Conservation (phyloP, 1,284 basidiomycete species). For the Pulchroboletus neoregius region DNA sequence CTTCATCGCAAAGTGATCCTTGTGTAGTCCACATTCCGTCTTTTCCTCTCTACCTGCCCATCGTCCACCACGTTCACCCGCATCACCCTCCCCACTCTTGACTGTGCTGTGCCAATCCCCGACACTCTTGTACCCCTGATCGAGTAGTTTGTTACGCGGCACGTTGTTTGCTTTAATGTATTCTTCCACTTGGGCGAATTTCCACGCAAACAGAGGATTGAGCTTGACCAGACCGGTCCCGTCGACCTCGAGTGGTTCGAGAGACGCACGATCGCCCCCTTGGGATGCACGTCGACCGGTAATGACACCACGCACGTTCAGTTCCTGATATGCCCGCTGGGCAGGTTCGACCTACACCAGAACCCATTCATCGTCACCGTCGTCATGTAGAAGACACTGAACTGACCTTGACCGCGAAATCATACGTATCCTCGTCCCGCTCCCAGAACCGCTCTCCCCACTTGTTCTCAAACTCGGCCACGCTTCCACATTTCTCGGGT, state of each 20-base stretch:
- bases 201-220: conserved; percentile 92
- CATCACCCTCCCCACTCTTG: conserved; percentile 67
- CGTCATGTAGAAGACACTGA: no score
- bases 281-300: conserved; percentile 93
- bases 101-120: conserved; percentile 97
- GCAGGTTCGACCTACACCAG: conserved; percentile 82
- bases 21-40: conserved; percentile 94
- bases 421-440: conserved; percentile 84
- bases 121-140: conserved; percentile 90
- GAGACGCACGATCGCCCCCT: conserved; percentile 79
- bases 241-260: conserved; percentile 90
- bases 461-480: conserved; percentile 75
- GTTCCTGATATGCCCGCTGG: conserved; percentile 78
- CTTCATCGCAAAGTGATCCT: conserved; percentile 78
- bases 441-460: conserved; percentile 89
- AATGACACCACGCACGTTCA: conserved; percentile 85
- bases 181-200: conserved; percentile 80
- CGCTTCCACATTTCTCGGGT: conserved; percentile 69
- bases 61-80: conserved; percentile 81
- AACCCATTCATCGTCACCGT: neutral
- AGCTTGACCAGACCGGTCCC: conserved; percentile 90
- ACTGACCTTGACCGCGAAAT: conserved; percentile 85
- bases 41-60: conserved; percentile 88
- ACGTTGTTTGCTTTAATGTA: conserved; percentile 85
- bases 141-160: conserved; percentile 85